Conservation (phyloP, 2,329 filamentous ascomycete genomes). For the Aspergillus ibericus region DNA sequence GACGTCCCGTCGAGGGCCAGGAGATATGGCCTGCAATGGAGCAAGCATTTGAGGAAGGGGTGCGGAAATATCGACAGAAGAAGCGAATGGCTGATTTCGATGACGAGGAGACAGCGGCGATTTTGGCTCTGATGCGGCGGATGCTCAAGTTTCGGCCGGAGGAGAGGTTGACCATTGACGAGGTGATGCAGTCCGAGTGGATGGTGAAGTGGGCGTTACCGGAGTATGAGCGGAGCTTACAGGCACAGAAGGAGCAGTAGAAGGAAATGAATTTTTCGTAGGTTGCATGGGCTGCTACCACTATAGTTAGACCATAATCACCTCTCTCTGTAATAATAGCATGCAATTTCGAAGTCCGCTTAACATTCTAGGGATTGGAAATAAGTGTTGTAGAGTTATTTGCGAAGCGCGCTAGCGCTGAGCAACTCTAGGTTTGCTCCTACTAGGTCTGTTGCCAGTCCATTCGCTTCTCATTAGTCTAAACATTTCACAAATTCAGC, state of each 20-base stretch:
- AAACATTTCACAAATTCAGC: too few species aligned
- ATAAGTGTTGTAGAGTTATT: too few species aligned
- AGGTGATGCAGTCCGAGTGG: neutral
- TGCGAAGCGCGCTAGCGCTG: too few species aligned
- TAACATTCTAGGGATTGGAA: too few species aligned
- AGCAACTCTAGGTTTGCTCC: too few species aligned
- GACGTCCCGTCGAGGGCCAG: conserved; percentile 12
- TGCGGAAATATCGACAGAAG: conserved; percentile 19
- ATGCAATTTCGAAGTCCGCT: too few species aligned
- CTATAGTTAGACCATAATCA: too few species aligned
- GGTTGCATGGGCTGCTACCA: too few species aligned
- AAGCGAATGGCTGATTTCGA: conserved; percentile 2
- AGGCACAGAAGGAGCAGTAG: neutral
- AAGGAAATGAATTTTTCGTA: too few species aligned
- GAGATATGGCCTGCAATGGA: conserved; percentile 19
- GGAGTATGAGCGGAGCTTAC: neutral
- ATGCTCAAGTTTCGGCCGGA: neutral
- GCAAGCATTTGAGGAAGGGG: conserved; percentile 18
- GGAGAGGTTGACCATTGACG: neutral
- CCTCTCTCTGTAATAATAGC: too few species aligned
- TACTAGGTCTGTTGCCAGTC: too few species aligned
- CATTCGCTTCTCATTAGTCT: too few species aligned
- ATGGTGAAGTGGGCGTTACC: neutral
- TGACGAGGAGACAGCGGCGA: conserved; percentile 17
- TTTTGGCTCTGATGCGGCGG: conserved; percentile 16